Evolutionary conservation across 768 basidiomycete species (phyloP), one percentile per base, ranked within the genome.

Genomic region (Rossbeevera mucosa): DNA sequence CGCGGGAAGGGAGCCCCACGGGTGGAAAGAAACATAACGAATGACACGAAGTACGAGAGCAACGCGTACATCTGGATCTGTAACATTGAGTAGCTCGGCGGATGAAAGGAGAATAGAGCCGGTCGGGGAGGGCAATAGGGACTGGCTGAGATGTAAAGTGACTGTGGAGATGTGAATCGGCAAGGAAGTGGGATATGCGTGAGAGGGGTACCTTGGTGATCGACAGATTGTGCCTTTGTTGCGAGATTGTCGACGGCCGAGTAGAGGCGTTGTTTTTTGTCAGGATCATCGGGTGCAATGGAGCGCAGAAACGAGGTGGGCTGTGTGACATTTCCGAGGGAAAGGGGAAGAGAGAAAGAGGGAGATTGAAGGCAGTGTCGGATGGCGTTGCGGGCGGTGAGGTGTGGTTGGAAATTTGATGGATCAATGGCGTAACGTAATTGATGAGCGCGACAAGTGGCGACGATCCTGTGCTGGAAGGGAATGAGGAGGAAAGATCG

Each of bases 341-440:
- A 60, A 18, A 72, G 22, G 2, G 61, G 54, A n/a, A 75, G 71
- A 22, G 70, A 52, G 1, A 55, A 40, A 2, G 75, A 72, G 7
- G 72, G 50, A 5, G 52, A 12, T 7, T 25, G 29, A 22, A 80
- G 65, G 54, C 67, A 58, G 20, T 80, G 73, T n/a, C 90, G 81
- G 30, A 92, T 75, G 16, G 80, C 79, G 67, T 93, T 93, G 16
- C 91, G 78, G 30, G 82, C 66, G 0, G 91, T 91, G 38, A 88
- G 52, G 5, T 76, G 75, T 2, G 89, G 86, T 58, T 91, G 83
- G 51, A 84, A 82, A 62, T 93, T 93, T 16, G 88, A 86, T 0
- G 71, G 66, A 61, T 93, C 91, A 18, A 72, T 70, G 38, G 85
- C 74, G 65, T 85, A 93, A 52, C 75, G 70, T 7, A 91, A 65